phyloP scores from a whole-genome alignment of 257 asterid species.

The Solanum arcanum region DNA sequence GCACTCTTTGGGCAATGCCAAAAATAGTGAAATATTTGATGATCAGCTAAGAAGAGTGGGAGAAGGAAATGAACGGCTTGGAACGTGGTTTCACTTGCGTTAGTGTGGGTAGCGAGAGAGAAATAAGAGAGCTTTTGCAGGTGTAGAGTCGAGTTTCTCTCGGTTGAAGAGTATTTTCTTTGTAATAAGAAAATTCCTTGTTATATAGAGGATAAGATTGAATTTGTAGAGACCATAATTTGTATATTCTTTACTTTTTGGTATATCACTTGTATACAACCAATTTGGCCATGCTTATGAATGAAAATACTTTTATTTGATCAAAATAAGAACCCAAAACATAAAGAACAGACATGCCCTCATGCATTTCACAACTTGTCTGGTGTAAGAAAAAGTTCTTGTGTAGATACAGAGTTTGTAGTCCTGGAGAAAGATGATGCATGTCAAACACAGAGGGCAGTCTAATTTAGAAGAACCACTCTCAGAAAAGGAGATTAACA shows the following conservation, averaged over 20 bases:
- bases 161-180: neutral
- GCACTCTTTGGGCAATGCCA: neutral
- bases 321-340: neutral
- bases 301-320: neutral
- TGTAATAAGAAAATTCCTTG: neutral
- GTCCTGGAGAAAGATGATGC: too few relatives aligned
- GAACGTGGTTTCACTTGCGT: neutral
- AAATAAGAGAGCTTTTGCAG: neutral
- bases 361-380: neutral
- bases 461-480: too few relatives aligned
- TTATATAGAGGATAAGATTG: neutral
- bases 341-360: neutral
- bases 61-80: neutral
- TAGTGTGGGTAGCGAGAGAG: neutral
- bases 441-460: too few relatives aligned
- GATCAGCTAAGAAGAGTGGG: neutral
- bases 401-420: neutral
- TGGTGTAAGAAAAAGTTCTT: neutral
- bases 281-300: neutral
- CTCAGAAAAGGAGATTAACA: too few relatives aligned
- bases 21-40: neutral
- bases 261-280: neutral
- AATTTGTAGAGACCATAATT: neutral
- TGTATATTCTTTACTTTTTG: neutral
- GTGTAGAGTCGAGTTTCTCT: neutral